Base-by-base conservation (phyloP, 345 rosid species). In the Citrus reticulata region DNA sequence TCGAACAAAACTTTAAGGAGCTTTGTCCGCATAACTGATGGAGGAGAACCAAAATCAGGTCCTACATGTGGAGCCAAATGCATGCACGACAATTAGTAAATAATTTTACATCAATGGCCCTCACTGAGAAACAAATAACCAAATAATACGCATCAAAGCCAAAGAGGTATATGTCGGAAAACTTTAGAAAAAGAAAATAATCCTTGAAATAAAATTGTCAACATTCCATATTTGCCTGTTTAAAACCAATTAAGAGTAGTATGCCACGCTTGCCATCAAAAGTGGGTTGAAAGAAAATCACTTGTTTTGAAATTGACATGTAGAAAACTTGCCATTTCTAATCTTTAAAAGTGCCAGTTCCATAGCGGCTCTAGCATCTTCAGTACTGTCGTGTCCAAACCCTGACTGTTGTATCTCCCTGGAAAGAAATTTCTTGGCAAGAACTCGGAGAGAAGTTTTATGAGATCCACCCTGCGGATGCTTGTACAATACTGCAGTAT, bases 301-400 rank as follows among this genome's bases (percentile, higher is more conserved):
- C 29, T 74, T 61, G 55, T 17, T 40, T 40, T 25, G 35, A 72
- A 20, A 55, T 49, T 0, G 54, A 58, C 35, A 59, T 3, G 54
- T 16, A 2, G 29, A 42, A 24, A 42, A 77, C 95, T 85, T 83
- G 68, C 99, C 99, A 83, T 92, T 80, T 79, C 77, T 91, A 51
- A 96, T 91, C 86, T 96, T 96, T 84, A 96, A 79, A 39, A 93
- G 78, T 51, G 99, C 94, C 80, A 96, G 82, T 68, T 96, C 99
- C 93, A 94, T 78, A 79, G 99, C 88, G 78, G 99, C 91, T 85
- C 83, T 87, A 77, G 99, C 99, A 90, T 94, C 99, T 84, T 96
- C 99, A 66, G 54, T 69, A 61, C 99, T 96, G 85, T 96, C 98
- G 68, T 96, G 98, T 71, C 98, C 99, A 70, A 72, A 77, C 76